These are phyloP conservation scores for Ceratocystis colombiana DNA, from an alignment of 2,329 filamentous ascomycete genomes.

Conservation along the genomic window DNA sequence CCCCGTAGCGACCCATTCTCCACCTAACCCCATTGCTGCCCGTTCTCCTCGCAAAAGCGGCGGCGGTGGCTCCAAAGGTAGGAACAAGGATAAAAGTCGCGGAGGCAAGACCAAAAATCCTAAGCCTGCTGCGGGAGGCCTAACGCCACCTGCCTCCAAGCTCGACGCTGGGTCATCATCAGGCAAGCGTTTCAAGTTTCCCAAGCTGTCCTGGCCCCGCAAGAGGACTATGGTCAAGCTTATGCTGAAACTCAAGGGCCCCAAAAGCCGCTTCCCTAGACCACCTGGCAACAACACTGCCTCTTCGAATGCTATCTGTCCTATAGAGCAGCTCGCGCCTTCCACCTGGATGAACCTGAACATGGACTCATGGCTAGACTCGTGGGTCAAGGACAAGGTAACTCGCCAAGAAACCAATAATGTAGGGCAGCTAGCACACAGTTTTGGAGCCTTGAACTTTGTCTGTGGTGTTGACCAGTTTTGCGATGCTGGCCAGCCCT, in stretches of 20 bases:
- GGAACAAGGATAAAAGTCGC: neutral
- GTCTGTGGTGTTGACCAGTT: slow-evolving; percentile 24
- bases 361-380: slow-evolving; percentile 20
- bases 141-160: neutral
- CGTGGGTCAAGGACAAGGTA: slow-evolving; percentile 23
- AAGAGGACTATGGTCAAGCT: neutral
- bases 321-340: slow-evolving; percentile 1
- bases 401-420: slow-evolving; percentile 20
- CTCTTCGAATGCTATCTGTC: slow-evolving; percentile 1
- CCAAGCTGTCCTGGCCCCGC: slow-evolving; percentile 5
- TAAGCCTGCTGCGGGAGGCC: neutral
- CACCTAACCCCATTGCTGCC: neutral
- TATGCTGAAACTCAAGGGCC: neutral
- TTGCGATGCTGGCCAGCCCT: slow-evolving; percentile 27
- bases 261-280: neutral
- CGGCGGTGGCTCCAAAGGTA: neutral
- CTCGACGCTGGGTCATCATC: too few relatives aligned
- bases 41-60: neutral
- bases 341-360: slow-evolving; percentile 9
- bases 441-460: slow-evolving; percentile 26
- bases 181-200: neutral
- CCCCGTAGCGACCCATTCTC: neutral
- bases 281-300: neutral
- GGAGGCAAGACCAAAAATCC: neutral
- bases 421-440: slow-evolving; percentile 23